Evolutionary conservation across 78 protist genomes (phyloP).

Genomic region (Guillardia theta): DNA sequence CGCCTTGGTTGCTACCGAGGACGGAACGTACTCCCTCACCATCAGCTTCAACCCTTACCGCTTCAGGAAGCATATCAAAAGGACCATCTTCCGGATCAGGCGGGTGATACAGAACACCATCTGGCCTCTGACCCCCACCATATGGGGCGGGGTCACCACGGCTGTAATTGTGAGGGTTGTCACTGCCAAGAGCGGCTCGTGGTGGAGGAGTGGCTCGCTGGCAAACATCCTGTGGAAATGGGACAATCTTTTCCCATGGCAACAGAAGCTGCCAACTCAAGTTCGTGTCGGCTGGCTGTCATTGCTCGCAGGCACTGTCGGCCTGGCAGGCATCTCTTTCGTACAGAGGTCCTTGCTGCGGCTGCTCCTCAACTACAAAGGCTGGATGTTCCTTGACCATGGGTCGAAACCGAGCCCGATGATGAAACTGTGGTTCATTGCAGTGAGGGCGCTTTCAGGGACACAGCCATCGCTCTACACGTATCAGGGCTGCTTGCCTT

Average conservation of each 20-base stretch:
- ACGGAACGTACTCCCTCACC: not conserved
- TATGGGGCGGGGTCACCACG: not conserved
- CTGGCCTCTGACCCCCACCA: not conserved
- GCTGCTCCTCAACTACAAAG: slow-evolving; percentile 39
- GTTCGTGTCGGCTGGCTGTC: slow-evolving; percentile 39
- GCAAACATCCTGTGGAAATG: not conserved
- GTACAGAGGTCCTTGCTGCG: slow-evolving; percentile 8
- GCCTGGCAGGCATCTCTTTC: not conserved
- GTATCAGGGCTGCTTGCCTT: slow-evolving; percentile 59
- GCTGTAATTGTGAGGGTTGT: not conserved
- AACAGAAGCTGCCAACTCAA: not conserved
- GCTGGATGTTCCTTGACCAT: slow-evolving; percentile 25
- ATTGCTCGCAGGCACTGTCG: not conserved
- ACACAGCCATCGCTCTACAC: slow-evolving; percentile 39
- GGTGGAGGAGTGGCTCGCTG: not conserved
- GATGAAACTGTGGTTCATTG: slow-evolving; percentile 14
- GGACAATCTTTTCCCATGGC: not conserved
- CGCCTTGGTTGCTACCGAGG: not conserved
- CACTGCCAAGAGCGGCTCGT: not conserved
- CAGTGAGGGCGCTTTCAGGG: not conserved
- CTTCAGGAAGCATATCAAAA: not conserved
- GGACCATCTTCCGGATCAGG: not conserved
- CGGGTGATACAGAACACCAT: not conserved
- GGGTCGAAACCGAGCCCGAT: not conserved
- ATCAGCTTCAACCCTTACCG: not conserved